phyloP scores from a whole-genome alignment of 176 grass and related monocot genomes.

The Paspalum notatum region DNA sequence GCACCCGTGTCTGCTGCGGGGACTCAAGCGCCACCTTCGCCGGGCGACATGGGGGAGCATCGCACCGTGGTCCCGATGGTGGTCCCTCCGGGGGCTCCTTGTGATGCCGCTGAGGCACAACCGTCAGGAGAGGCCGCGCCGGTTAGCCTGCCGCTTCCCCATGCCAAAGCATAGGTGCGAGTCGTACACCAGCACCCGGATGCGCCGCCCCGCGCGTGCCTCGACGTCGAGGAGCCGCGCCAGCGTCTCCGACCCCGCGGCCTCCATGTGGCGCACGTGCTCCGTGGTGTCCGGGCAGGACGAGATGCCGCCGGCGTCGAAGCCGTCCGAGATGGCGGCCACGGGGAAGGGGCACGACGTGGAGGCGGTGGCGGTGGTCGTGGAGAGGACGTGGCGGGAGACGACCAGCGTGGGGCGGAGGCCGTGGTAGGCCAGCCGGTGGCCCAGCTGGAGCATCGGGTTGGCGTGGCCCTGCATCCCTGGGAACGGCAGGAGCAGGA shows the following conservation, averaged over 20 bases:
- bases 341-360: not conserved
- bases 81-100: no score
- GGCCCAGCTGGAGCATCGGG: conserved; percentile 21
- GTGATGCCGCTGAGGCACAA: no score
- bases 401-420: conserved; percentile 13
- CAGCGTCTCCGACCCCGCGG: not conserved
- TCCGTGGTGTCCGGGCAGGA: not conserved
- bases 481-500: not conserved
- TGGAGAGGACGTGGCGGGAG: conserved; percentile 5
- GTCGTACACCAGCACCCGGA: no score
- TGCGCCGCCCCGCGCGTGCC: not conserved
- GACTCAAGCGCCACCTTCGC: no score
- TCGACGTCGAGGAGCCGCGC: not conserved
- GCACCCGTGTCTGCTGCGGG: no score
- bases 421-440: conserved; percentile 10
- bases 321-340: not conserved
- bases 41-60: no score
- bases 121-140: no score
- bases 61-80: no score
- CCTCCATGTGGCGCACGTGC: not conserved
- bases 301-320: not conserved
- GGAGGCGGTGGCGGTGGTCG: not conserved
- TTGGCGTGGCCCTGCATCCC: conserved; percentile 2
- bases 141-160: no score
- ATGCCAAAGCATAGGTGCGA: no score